Base-by-base conservation (phyloP, 176 grass and related monocot genomes). In the Paspalum vaginatum region DNA sequence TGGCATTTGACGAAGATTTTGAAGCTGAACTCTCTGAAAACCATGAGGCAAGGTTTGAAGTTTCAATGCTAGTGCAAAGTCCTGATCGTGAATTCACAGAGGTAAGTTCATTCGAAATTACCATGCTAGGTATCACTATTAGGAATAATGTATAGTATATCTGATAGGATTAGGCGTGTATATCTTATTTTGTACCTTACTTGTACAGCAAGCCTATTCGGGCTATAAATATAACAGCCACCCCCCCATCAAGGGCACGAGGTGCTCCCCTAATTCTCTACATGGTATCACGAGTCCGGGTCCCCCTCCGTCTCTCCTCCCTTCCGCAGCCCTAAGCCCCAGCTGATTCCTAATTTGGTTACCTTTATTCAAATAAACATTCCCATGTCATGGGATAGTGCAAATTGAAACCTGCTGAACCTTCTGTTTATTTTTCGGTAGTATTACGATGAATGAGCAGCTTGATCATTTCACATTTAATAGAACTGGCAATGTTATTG, bases 1-100 rank as follows among this genome's bases (percentile, higher is more conserved):
- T 94, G 89, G 95, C 95, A 59, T 97, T 97, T 70, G 95, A 97
- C 62, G 95, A 97, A 76, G 95, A 97, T 92, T 97, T 97, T 75
- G 95, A 94, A 90, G 87, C 89, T 67, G 95, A 98, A 74, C 89
- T 94, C 68, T 92, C 89, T 52, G 92, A 97, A 88, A 97, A 97
- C 66, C 83, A 92, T 71, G 95, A 94, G 71, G 91, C 91, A 68
- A 90, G 74, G 87, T 81, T 89, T 65, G 94, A 97, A 80, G 92
- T 94, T 81, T 97, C 95, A 42, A 86, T 97, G 82, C 76, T 97
- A 88, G 87, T 85, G 15, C 91, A 97, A 83, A 97, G 92, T 86
- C 95, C 95, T 87, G 91, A 97, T 81, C 69, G 74, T 87, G 95
- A 97, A 74, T 97, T 97, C 74, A 94, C 92, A 78, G 91, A 97